phyloP scores from a whole-genome alignment of 2,329 filamentous ascomycete species.

The Aspergillus aculeatus region DNA sequence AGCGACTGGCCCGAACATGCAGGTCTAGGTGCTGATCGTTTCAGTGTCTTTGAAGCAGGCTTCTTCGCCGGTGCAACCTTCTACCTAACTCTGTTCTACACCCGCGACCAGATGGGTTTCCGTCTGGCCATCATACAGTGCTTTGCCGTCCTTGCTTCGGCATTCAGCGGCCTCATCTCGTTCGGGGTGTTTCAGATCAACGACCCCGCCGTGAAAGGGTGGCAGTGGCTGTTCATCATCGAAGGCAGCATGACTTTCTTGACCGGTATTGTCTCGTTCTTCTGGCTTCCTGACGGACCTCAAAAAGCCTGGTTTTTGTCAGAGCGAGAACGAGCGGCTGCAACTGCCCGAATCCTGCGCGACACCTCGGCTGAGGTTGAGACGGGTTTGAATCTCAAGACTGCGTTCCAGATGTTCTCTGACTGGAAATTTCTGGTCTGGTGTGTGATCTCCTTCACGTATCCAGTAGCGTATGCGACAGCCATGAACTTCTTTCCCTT shows the following conservation, averaged over 20 bases:
- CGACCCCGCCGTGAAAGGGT: constrained; percentile 47
- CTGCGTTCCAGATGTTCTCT: constrained; percentile 46
- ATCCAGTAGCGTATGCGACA: constrained; percentile 49
- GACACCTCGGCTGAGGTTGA: constrained; percentile 46
- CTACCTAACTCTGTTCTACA: constrained; percentile 53
- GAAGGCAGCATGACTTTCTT: constrained; percentile 41
- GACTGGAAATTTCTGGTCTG: constrained; percentile 45
- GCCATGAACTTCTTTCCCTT: constrained; percentile 51
- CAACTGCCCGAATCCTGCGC: constrained; percentile 44
- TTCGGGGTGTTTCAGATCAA: constrained; percentile 51
- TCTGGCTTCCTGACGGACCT: constrained; percentile 34
- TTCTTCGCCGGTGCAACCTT: constrained; percentile 58
- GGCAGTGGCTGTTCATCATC: constrained; percentile 49
- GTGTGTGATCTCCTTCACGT: constrained; percentile 50
- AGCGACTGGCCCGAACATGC: background rate
- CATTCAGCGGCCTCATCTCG: constrained; percentile 43
- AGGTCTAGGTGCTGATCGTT: background rate
- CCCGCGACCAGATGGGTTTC: constrained; percentile 42
- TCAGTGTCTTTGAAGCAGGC: constrained; percentile 49
- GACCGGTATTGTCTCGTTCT: constrained; percentile 28
- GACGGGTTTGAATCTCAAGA: constrained; percentile 40
- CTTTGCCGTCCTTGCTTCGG: constrained; percentile 41
- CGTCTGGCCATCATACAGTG: constrained; percentile 48
- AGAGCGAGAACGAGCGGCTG: constrained; percentile 38
- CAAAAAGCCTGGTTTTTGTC: constrained; percentile 42